Percentiles rank a stretch among this genome's conserved stretches.
Conservation (phyloP, 2,329 filamentous ascomycete species). For the Tolypocladium endophyticum region DNA sequence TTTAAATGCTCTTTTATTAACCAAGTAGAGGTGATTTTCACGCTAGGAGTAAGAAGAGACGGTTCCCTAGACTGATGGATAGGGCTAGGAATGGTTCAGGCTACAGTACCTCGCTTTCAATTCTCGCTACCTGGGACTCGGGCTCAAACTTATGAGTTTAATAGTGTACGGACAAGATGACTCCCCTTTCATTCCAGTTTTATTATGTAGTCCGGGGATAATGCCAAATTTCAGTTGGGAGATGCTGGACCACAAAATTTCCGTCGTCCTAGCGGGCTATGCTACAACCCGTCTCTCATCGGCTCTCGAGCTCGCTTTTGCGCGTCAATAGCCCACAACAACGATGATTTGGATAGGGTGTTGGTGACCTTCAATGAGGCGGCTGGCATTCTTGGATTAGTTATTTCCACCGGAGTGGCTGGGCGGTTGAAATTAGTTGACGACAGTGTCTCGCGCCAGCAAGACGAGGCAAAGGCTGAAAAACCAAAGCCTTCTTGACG, state of each 20-base stretch:
- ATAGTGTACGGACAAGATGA: constrained; percentile 97
- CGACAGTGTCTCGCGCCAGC: no score
- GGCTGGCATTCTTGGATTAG: constrained; percentile 83
- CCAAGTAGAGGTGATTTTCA: no score
- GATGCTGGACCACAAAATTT: constrained; percentile 96
- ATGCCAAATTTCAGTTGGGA: constrained; percentile 98
- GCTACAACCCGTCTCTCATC: constrained; percentile 90
- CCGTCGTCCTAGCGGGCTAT: constrained; percentile 93
- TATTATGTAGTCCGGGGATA: constrained; percentile 97
- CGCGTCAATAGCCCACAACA: constrained; percentile 90
- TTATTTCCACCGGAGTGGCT: constrained; percentile 89
- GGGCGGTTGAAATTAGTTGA: constrained; percentile 43
- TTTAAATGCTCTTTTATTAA: no score
- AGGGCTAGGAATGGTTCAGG: constrained; percentile 90
- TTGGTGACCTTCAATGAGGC: constrained; percentile 86
- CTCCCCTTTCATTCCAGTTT: constrained; percentile 88
- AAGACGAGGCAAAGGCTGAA: no score
- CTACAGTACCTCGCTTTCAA: constrained; percentile 97
- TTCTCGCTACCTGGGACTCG: constrained; percentile 89
- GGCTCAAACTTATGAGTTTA: constrained; percentile 90
- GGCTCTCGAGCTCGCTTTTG: constrained; percentile 94
- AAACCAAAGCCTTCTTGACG: no score
- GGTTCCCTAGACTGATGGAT: no score
- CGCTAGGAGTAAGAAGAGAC: no score
- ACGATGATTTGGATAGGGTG: constrained; percentile 90